Base-by-base conservation (phyloP, 192 early-diverging fungal genomes). In the Thamnidium elegans region DNA sequence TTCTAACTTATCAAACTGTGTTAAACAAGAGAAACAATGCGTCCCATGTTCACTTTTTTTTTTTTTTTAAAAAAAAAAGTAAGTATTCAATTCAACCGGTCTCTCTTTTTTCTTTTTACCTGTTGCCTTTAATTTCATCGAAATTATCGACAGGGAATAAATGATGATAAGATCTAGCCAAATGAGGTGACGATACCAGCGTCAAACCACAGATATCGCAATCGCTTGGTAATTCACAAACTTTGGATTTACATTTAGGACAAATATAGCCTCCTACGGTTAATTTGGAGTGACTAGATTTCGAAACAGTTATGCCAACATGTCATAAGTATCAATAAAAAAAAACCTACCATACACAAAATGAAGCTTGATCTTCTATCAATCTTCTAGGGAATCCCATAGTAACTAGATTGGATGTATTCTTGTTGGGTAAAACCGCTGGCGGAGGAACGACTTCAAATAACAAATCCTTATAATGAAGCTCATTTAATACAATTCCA, bases 151-250 rank as follows among this genome's bases (percentile, higher is more conserved):
- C 89, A 0, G 96, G 94, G 71, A 98, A 98, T 43, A 98, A 74
- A 64, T 98, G 94, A 55, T 93, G 94, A 71, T 95, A 98, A 43
- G 92, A 93, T 51, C 96, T 69, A 4, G 96, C 94, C 58, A 98
- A 69, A 74, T 93, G 85, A 31, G 95, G 95, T 44, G 88, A 90
- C 4, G 91, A 93, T 3, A 97, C 94, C 44, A 98, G 69, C 0
- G 92, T 91, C 62, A 98, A 74, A 0, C 81, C 84, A 74, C 94
- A 98, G 15, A 98, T 83, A 50, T 92, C 89, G 71, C 96, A 98
- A 59, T 97, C 93, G 23, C 88, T 92, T 4, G 96, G 96, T 54
- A 98, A 71, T 30, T 93, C 82, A 61, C 96, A 98, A 0, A 96
- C 83, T 43, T 88, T 89, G 26, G 89, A 78, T 34, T 76, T 67